These are phyloP conservation scores for Extremus antarcticus DNA, from an alignment of 495 filamentous ascomycete genomes.

Conservation along the genomic window DNA sequence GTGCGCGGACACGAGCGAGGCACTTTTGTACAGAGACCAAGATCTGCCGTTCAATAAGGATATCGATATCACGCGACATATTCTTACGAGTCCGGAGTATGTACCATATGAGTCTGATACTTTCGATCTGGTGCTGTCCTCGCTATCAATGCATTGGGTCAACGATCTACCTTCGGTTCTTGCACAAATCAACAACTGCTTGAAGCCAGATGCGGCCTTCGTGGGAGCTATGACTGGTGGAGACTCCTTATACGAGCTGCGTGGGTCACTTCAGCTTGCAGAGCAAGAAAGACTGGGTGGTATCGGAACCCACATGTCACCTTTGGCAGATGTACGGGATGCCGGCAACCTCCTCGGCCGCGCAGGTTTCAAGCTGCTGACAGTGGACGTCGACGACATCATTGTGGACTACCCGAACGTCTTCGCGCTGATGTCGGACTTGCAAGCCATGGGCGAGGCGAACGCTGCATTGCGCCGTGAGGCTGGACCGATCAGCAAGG, in stretches of 20 bases:
- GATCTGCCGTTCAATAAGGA: constrained; percentile 62
- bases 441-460: constrained; percentile 60
- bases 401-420: constrained; percentile 89
- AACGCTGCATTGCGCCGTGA: constrained; percentile 22
- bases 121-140: constrained; percentile 83
- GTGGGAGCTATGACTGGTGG: constrained; percentile 94
- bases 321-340: constrained; percentile 84
- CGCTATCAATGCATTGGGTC: constrained; percentile 89
- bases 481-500: constrained; percentile 52
- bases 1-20: constrained; percentile 67
- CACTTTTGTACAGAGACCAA: constrained; percentile 73
- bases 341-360: constrained; percentile 75
- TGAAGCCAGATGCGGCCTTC: constrained; percentile 88
- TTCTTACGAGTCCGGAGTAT: constrained; percentile 56
- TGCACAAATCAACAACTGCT: constrained; percentile 63
- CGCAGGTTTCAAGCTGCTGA: constrained; percentile 90
- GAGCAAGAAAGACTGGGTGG: constrained; percentile 82
- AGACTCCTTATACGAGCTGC: constrained; percentile 86
- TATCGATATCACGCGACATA: constrained; percentile 57
- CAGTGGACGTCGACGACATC: constrained; percentile 95
- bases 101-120: constrained; percentile 65
- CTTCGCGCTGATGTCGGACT: constrained; percentile 82
- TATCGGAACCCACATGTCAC: constrained; percentile 75
- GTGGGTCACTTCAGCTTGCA: constrained; percentile 85
- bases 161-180: constrained; percentile 86